A percentile compares a stretch with the other conserved stretches of the same genome.
These are phyloP conservation scores for Xylaria sp. DNA, from an alignment of 2,329 filamentous ascomycete genomes.

Conservation along the genomic window DNA sequence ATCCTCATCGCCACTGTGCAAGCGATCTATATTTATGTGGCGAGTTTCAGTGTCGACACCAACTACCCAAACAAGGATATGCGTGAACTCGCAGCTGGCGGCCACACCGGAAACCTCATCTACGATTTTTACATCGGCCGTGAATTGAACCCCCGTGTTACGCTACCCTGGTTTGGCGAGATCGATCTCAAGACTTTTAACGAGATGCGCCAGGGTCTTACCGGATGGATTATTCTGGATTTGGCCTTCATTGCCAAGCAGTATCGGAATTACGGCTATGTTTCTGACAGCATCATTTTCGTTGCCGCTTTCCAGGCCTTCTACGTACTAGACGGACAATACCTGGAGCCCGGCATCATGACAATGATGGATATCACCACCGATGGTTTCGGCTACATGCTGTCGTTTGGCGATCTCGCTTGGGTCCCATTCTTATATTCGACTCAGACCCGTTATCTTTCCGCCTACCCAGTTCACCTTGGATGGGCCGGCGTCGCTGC, in stretches of 20 bases:
- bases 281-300: slow-evolving; percentile 88
- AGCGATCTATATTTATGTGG: slow-evolving; percentile 81
- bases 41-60: slow-evolving; percentile 83
- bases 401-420: slow-evolving; percentile 88
- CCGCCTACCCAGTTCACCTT: slow-evolving; percentile 81
- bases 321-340: slow-evolving; percentile 86
- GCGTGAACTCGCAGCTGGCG: slow-evolving; percentile 84
- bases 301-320: slow-evolving; percentile 80
- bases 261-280: slow-evolving; percentile 82
- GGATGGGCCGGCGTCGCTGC: slow-evolving; percentile 72
- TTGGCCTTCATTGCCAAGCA: slow-evolving; percentile 87
- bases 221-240: slow-evolving; percentile 89
- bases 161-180: slow-evolving; percentile 81
- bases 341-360: slow-evolving; percentile 87
- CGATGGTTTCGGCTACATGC: slow-evolving; percentile 95
- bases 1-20: slow-evolving; percentile 78
- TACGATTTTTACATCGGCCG: slow-evolving; percentile 98
- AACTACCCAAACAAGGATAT: slow-evolving; percentile 69
- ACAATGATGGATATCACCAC: slow-evolving; percentile 95
- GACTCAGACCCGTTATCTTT: slow-evolving; percentile 84
- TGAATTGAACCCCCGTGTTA: slow-evolving; percentile 89
- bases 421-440: slow-evolving; percentile 95
- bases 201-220: slow-evolving; percentile 88
- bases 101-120: slow-evolving; percentile 82
- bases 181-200: slow-evolving; percentile 91